Percentiles rank a stretch among this genome's conserved stretches.
Evolutionary conservation across 345 rosid genomes (phyloP).

Genomic region (Acer campestre): DNA sequence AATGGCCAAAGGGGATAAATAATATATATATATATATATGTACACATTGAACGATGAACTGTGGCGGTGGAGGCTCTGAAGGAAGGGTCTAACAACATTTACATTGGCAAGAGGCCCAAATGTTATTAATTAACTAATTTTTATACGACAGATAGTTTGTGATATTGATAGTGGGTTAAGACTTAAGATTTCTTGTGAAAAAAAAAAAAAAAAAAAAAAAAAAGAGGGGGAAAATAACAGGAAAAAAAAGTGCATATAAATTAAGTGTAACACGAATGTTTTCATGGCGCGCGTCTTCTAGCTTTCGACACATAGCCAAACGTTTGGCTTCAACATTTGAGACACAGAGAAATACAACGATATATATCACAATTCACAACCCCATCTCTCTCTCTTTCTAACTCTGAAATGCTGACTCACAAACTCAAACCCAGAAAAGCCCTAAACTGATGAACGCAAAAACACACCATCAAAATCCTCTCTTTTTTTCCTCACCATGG

Average conservation of each 20-base stretch:
- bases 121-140: too few species aligned
- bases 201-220: neutral
- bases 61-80: too few species aligned
- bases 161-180: too few species aligned
- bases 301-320: conserved; percentile 16
- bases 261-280: neutral
- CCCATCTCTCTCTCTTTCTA: neutral
- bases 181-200: too few species aligned
- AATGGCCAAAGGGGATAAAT: too few species aligned
- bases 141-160: too few species aligned
- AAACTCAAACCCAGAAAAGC: neutral
- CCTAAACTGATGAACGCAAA: conserved; percentile 2
- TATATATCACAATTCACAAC: neutral
- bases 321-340: neutral
- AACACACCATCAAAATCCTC: neutral
- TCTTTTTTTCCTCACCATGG: conserved; percentile 25
- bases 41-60: too few species aligned
- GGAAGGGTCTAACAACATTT: too few species aligned
- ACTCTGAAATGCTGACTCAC: neutral
- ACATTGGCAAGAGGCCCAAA: too few species aligned
- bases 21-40: too few species aligned
- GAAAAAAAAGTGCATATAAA: neutral
- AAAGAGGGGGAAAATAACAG: neutral
- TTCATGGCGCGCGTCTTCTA: conserved; percentile 18
- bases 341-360: neutral